Base-by-base conservation (phyloP, 257 asterid genomes). In the Gentiana straminea region DNA sequence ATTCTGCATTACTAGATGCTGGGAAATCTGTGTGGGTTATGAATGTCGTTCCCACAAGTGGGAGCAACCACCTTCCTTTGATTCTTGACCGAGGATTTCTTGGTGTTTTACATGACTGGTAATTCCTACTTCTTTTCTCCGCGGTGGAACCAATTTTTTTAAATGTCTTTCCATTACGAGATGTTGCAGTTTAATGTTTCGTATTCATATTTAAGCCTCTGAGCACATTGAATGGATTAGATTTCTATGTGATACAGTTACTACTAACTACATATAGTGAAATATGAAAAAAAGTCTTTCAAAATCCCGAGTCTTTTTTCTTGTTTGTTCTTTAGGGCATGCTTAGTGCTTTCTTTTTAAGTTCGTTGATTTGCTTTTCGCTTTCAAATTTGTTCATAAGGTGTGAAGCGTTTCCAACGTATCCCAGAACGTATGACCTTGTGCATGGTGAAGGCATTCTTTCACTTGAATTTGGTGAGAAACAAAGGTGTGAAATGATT, bases 361-460 rank as follows among this genome's bases (percentile, higher is more conserved):
- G 35, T 63, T 65, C 52, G 52, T 33, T 52, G 5, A 54, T 55
- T 55, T 48, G 15, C 61, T 62, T 54, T 38, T 45, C 52, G 60
- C 11, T 33, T 39, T 51, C 37, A 59, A 24, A 48, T 59, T 52
- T 53, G 55, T 57, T 77, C 47, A 47, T 43, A 38, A 93, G 99
- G 99, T 93, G 99, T 43, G 94, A 93, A 70, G 94, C 96, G 57
- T 89, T 93, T 71, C 99, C 97, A 52, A 79, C 97, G 8, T 89
- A 93, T 65, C 94, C 99, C 35, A 84, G 99, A 80, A 93, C 97
- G 32, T 93, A 93, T 54, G 99, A 89, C 78, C 79, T 93, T 67
- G 92, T 93, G 66, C 99, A 93, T 64, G 95, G 92, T 4, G 78
- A 82, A 61, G 94, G 99, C 58, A 84, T 93, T 62, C 79, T 93